These are phyloP conservation scores for Talinum fruticosum DNA, from an alignment of 148 eudicot species.

Conservation along the genomic window DNA sequence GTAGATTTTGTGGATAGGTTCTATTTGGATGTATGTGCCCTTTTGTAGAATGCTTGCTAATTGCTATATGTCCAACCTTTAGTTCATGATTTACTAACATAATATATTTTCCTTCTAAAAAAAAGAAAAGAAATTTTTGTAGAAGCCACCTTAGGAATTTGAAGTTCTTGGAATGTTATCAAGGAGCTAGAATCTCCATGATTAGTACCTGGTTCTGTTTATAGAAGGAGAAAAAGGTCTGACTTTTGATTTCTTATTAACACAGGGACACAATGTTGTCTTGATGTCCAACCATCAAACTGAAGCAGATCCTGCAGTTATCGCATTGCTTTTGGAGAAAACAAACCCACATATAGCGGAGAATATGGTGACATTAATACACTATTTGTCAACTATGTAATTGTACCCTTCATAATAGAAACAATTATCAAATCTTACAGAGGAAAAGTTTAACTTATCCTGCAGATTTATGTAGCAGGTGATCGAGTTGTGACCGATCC, in stretches of 20 bases:
- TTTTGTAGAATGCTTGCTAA: too few species aligned
- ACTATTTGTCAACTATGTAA: conserved; percentile 14
- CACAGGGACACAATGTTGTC: conserved; percentile 89
- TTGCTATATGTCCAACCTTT: too few species aligned
- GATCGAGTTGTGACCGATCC: conserved; percentile 95
- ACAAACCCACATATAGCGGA: conserved; percentile 63
- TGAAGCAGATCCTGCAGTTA: conserved; percentile 98
- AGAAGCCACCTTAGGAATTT: neutral
- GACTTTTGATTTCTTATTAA: neutral
- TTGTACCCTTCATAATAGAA: conserved; percentile 17
- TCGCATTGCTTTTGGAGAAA: conserved; percentile 78
- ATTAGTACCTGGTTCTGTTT: neutral
- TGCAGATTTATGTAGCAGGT: conserved; percentile 91
- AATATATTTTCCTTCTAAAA: too few species aligned
- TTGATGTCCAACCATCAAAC: conserved; percentile 97
- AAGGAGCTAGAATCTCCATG: neutral
- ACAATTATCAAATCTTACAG: conserved; percentile 20
- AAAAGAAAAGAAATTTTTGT: too few species aligned
- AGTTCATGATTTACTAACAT: too few species aligned
- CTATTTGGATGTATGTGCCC: too few species aligned
- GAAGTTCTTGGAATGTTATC: neutral
- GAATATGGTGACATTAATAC: conserved; percentile 53
- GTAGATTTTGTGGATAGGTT: too few species aligned
- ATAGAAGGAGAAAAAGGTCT: neutral
- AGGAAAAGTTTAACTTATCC: conserved; percentile 20